A percentile compares a stretch with the other conserved stretches of the same genome.
These are phyloP conservation scores for Soucietia sequanensis DNA, from an alignment of 805 yeast genomes.

Conservation along the genomic window DNA sequence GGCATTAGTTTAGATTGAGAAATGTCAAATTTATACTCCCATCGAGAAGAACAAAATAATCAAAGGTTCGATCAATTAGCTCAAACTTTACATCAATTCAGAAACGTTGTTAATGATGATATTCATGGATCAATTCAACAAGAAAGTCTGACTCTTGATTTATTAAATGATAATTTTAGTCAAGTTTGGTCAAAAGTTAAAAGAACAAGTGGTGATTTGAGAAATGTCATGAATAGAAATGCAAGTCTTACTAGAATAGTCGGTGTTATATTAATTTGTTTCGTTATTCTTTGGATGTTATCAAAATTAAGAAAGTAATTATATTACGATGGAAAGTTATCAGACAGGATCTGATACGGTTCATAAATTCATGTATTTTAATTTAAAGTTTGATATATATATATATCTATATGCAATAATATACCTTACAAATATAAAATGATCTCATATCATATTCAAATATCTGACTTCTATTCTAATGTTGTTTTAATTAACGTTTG, in stretches of 20 bases:
- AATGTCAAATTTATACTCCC: slow-evolving; percentile 26
- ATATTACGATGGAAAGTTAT: too few species aligned
- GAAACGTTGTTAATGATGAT: slow-evolving; percentile 41
- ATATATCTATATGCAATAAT: too few species aligned
- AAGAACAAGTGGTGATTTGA: slow-evolving; percentile 39
- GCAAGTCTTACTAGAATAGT: slow-evolving; percentile 40
- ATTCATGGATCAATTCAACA: slow-evolving; percentile 41
- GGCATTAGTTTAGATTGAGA: too few species aligned
- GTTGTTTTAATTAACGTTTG: too few species aligned
- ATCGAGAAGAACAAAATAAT: slow-evolving; percentile 43
- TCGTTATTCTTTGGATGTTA: slow-evolving; percentile 39
- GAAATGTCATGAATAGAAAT: slow-evolving; percentile 41
- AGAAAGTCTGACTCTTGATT: slow-evolving; percentile 37
- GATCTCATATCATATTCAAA: too few species aligned
- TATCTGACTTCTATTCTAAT: too few species aligned
- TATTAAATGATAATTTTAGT: slow-evolving; percentile 38
- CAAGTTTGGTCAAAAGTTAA: slow-evolving; percentile 37
- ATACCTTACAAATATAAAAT: too few species aligned
- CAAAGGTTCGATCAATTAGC: slow-evolving; percentile 44
- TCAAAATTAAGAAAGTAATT: slow-evolving; percentile 29
- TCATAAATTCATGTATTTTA: too few species aligned
- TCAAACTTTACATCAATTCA: slow-evolving; percentile 40
- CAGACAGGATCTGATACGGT: too few species aligned
- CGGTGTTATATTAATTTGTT: slow-evolving; percentile 29
- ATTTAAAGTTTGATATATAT: too few species aligned